Conservation (phyloP, 2,329 filamentous ascomycete genomes). For the Nemania bipapillata region DNA sequence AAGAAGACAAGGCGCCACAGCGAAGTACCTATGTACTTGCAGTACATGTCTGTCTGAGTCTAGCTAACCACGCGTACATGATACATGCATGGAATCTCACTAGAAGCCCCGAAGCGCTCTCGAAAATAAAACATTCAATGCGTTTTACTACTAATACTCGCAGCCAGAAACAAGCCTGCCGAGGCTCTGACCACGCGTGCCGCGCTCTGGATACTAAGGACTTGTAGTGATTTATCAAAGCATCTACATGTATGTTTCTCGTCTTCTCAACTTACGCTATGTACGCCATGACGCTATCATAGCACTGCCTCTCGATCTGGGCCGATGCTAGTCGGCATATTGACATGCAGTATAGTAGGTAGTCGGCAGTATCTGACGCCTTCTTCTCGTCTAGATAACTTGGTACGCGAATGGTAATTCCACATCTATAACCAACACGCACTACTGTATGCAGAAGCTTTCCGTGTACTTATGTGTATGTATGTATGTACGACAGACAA, state of each 20-base stretch:
- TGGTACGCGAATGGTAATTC: background rate
- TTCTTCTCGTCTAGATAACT: background rate
- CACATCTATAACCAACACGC: background rate
- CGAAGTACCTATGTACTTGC: too few species aligned
- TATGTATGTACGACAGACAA: too few species aligned
- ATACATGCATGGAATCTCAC: slow-evolving; percentile 25
- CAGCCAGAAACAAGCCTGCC: background rate
- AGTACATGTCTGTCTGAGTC: slow-evolving; percentile 9
- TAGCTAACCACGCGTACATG: slow-evolving; percentile 3
- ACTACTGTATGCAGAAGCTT: too few species aligned
- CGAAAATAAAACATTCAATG: too few species aligned
- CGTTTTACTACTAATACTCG: background rate
- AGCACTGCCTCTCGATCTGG: background rate
- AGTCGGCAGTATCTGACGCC: too few species aligned
- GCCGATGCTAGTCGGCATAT: background rate
- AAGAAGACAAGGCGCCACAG: too few species aligned
- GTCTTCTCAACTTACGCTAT: background rate
- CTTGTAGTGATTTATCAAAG: background rate
- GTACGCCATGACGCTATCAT: background rate
- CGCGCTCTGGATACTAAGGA: background rate
- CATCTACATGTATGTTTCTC: background rate
- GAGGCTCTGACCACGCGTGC: background rate
- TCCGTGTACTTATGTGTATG: too few species aligned
- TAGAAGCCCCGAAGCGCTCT: slow-evolving; percentile 8
- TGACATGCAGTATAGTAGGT: slow-evolving; percentile 24